phyloP scores from a whole-genome alignment of 345 rosid species.

The Hibiscus syriacus region DNA sequence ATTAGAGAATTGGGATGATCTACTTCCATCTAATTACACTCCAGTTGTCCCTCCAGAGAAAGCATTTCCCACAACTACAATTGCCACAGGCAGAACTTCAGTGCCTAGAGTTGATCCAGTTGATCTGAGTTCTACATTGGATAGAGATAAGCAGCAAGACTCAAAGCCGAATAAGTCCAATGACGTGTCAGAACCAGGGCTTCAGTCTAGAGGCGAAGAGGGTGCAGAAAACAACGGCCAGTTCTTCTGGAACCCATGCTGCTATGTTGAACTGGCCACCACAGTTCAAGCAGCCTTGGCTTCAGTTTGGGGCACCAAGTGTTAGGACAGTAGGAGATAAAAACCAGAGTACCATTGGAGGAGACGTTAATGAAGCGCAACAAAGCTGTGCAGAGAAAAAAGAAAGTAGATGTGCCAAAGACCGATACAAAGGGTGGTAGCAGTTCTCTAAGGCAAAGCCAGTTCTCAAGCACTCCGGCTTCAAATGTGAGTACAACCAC shows the following conservation, averaged over 20 bases:
- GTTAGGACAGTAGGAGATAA: conserved; percentile 35
- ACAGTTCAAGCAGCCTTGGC: conserved; percentile 70
- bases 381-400: conserved; percentile 28
- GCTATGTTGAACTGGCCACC: conserved; percentile 26
- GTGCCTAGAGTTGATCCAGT: conserved; percentile 48
- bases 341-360: conserved; percentile 21
- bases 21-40: conserved; percentile 85
- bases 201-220: conserved; percentile 37
- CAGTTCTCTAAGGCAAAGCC: conserved; percentile 33
- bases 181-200: conserved; percentile 25
- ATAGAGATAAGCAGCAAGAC: conserved; percentile 50
- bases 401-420: conserved; percentile 36
- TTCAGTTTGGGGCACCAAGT: conserved; percentile 38
- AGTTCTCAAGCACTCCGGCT: conserved; percentile 30
- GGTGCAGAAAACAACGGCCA: conserved; percentile 34
- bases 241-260: conserved; percentile 16
- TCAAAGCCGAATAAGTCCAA: conserved; percentile 29
- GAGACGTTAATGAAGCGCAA: conserved; percentile 26
- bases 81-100: conserved; percentile 59
- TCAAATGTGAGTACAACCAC: conserved; percentile 40
- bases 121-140: conserved; percentile 35
- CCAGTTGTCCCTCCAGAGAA: conserved; percentile 97
- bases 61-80: conserved; percentile 91
- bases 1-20: conserved; percentile 98
- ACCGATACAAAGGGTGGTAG: conserved; percentile 30